These are phyloP conservation scores for Xylaria palmicola DNA, from an alignment of 495 filamentous ascomycete species.

Conservation along the genomic window DNA sequence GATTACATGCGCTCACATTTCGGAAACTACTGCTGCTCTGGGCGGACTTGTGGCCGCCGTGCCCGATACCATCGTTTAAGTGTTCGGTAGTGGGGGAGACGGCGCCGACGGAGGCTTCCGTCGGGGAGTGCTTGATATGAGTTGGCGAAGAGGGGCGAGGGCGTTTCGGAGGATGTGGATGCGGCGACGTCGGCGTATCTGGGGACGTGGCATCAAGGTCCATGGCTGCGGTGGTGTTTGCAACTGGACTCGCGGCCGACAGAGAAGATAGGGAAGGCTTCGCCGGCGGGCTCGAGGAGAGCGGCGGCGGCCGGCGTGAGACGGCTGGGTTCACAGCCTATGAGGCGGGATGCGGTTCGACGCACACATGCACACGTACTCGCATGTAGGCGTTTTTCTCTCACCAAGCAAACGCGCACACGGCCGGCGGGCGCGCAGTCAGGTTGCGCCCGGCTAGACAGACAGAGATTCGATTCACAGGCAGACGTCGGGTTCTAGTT, in stretches of 20 bases:
- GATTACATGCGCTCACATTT: constrained; percentile 93
- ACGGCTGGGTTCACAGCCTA: not conserved
- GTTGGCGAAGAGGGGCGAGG: constrained; percentile 50
- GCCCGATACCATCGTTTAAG: constrained; percentile 27
- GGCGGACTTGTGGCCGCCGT: constrained; percentile 36
- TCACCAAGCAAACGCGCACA: not conserved
- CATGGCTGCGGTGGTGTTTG: constrained; percentile 21
- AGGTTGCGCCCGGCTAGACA: not conserved
- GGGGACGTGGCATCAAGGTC: constrained; percentile 36
- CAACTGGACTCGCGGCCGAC: not conserved
- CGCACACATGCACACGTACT: not conserved
- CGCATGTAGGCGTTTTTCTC: not conserved
- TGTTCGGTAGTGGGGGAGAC: constrained; percentile 38
- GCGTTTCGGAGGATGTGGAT: constrained; percentile 48
- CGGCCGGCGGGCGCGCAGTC: not conserved
- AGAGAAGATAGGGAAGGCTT: not conserved
- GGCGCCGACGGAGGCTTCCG: constrained; percentile 28
- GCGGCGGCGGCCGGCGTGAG: not conserved
- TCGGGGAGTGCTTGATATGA: constrained; percentile 39
- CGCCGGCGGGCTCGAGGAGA: not conserved
- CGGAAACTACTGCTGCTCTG: constrained; percentile 62
- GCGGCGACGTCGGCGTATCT: constrained; percentile 44
- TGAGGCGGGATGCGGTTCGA: not conserved
- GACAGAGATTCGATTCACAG: constrained; percentile 1
- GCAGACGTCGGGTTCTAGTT: constrained; percentile 9